Base-by-base conservation (phyloP, 495 filamentous ascomycete genomes). In the Terfezia boudieri region DNA sequence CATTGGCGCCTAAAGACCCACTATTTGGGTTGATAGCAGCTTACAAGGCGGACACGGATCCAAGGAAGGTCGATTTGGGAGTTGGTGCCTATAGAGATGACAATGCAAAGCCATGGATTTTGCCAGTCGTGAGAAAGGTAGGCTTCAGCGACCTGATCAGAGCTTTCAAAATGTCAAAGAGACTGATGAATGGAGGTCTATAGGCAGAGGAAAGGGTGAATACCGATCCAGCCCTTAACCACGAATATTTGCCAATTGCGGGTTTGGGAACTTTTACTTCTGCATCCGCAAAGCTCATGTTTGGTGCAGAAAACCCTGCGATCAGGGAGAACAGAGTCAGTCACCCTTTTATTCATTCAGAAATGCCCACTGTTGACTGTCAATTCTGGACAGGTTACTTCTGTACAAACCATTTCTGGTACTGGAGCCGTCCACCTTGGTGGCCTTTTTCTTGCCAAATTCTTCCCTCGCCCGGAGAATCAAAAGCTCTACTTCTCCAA, bases 171-270 rank as follows among this genome's bases (percentile, higher is more conserved):
- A 12, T 23, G 26, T 7, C 26, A 32, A 32, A 11, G 36, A 10
- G 0, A 20, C 43, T 50, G 23, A 50, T 58, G 43, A 38, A 2
- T 36, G 37, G 17, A 20, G 38, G 0, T 41, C 8, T 10, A 22
- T 64, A 95, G 92, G 92, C 92, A 52, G 89, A 96, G 64, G 81
- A 86, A 50, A 77, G 83, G 57, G 72, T 96, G 49, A 82, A 80
- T 62, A 82, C 80, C 61, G 88, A 95, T 66, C 89, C 92, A 57
- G 74, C 80, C 51, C 71, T 93, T 53, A 94, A 99, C 72, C 87
- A 96, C 73, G 90, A 99, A 77, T 99, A 96, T 67, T 84, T 94
- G 56, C 88, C 92, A 51, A 99, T 99, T 66, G 82, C 87, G 55
- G 90, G 90, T 57, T 74, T 96, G 49, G 67, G 79, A 43, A 75